These are phyloP conservation scores for Nepenthes mirabilis DNA, from an alignment of 148 eudicot genomes.

Conservation along the genomic window DNA sequence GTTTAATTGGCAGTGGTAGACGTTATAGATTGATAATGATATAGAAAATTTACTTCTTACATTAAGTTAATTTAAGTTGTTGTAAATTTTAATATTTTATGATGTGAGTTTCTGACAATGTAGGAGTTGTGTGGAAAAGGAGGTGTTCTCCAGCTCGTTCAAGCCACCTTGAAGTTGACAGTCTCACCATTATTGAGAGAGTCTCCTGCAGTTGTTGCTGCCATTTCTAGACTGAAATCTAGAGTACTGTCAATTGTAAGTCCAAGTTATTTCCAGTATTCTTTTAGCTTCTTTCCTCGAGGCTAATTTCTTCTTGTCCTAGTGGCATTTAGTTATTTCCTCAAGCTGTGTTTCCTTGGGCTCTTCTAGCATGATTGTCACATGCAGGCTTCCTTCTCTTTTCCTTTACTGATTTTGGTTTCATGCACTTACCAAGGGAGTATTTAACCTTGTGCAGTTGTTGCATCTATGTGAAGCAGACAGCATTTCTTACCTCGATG, in stretches of 20 bases:
- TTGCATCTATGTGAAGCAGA: conserved; percentile 92
- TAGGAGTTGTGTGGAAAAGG: conserved; percentile 85
- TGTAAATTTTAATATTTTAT: too few species aligned
- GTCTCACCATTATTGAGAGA: conserved; percentile 22
- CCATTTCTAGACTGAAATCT: conserved; percentile 75
- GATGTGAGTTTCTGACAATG: conserved; percentile 10
- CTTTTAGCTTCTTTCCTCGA: background rate
- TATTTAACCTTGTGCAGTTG: conserved; percentile 37
- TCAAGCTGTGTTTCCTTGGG: too few species aligned
- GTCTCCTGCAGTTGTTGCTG: conserved; percentile 39
- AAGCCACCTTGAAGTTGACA: conserved; percentile 47
- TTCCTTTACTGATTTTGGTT: too few species aligned
- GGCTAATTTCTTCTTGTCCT: background rate
- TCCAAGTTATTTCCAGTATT: conserved; percentile 8
- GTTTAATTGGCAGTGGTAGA: too few species aligned
- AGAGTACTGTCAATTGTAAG: conserved; percentile 79
- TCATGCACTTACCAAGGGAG: background rate
- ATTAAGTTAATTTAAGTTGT: too few species aligned
- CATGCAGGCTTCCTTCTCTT: too few species aligned
- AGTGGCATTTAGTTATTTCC: too few species aligned
- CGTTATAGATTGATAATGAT: too few species aligned
- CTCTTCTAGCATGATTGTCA: too few species aligned
- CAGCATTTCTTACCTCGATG: conserved; percentile 78
- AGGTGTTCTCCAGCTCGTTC: conserved; percentile 67
- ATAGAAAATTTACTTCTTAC: too few species aligned